Percentiles rank a stretch among this genome's conserved stretches.
Conservation (phyloP, 768 basidiomycete species). For the Rhodotorula toruloides region DNA sequence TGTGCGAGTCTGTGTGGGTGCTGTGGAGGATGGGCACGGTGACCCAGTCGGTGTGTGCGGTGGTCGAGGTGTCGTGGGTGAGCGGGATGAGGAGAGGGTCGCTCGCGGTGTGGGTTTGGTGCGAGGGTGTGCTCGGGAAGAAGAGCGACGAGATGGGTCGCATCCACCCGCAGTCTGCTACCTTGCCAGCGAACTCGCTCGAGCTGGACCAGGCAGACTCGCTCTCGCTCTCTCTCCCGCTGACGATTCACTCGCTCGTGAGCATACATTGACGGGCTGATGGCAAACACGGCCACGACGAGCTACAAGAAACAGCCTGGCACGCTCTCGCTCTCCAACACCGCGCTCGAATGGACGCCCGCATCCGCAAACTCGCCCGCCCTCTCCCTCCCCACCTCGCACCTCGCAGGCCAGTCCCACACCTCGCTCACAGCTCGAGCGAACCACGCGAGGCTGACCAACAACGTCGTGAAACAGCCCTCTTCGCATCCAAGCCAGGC, state of each 20-base stretch:
- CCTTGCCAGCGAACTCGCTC: background rate
- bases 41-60: too few species aligned
- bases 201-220: too few species aligned
- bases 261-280: background rate
- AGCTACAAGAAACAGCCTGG: conserved; percentile 79
- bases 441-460: conserved; percentile 28
- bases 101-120: too few species aligned
- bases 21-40: too few species aligned
- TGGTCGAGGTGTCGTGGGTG: too few species aligned
- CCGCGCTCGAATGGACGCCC: conserved; percentile 67
- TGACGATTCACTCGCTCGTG: background rate
- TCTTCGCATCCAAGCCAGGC: conserved; percentile 81
- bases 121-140: too few species aligned
- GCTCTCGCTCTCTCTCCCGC: background rate
- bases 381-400: conserved; percentile 58
- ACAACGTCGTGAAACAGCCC: conserved; percentile 51
- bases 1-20: too few species aligned
- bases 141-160: background rate
- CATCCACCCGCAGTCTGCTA: background rate
- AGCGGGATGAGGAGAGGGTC: too few species aligned
- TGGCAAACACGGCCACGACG: conserved; percentile 6
- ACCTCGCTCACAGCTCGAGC: conserved; percentile 32
- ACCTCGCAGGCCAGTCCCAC: conserved; percentile 54
- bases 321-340: conserved; percentile 63
- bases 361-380: conserved; percentile 61